Conservation (phyloP, 345 rosid genomes). For the Ailanthus altissimus region DNA sequence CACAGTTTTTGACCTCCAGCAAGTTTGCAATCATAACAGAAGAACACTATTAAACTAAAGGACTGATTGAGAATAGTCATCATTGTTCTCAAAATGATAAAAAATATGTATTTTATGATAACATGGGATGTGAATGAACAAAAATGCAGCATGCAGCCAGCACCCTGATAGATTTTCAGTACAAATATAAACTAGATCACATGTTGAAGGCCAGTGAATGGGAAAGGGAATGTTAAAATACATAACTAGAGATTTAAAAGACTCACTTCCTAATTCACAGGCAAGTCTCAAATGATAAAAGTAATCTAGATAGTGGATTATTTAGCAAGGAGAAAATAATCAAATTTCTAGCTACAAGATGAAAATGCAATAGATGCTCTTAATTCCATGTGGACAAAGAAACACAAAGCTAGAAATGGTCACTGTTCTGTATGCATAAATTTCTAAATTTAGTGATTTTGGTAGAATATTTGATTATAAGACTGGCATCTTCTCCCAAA, state of each 20-base stretch:
- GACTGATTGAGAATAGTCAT: background rate
- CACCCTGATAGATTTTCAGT: background rate
- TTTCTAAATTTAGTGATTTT: background rate
- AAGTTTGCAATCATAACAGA: background rate
- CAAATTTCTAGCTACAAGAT: background rate
- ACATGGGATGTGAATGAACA: constrained; percentile 9
- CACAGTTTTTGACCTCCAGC: constrained; percentile 9
- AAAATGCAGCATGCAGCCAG: background rate
- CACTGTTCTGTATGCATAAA: background rate
- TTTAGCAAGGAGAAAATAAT: background rate
- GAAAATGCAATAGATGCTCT: background rate
- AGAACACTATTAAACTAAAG: background rate
- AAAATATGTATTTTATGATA: background rate
- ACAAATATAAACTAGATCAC: constrained; percentile 1
- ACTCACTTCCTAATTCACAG: background rate
- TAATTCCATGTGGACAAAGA: background rate
- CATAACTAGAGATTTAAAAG: background rate
- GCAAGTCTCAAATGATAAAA: background rate
- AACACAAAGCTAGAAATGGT: constrained; percentile 3
- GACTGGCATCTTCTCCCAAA: background rate
- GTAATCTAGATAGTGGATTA: background rate
- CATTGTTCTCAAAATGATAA: background rate
- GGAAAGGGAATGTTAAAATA: background rate
- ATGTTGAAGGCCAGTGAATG: background rate
- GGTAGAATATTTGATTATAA: background rate